Evolutionary conservation across 805 yeast genomes (phyloP), one percentile per base, ranked within the genome.

Genomic region (Saccharomycopsis sp.): DNA sequence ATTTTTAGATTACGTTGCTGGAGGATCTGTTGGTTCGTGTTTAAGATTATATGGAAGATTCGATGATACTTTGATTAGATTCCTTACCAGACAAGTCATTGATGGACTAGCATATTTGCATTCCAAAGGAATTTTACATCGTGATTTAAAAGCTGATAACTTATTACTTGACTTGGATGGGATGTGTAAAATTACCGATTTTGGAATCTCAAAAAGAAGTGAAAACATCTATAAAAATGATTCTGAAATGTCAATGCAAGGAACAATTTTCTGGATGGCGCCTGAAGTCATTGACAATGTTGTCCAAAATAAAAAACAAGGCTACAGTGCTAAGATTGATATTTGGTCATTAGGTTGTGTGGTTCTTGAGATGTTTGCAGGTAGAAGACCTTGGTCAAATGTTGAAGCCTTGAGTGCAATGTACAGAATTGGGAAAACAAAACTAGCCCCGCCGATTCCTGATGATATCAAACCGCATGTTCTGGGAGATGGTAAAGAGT

Each of bases 201-300:
- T 92, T 63, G 98, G 98, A 34, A 92, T 92, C 39, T 87, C 96
- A 31, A 88, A 86, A 57, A 75, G 77, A 53, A 75, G 86, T 10
- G 72, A 77, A 34, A 88, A 92, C 55, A 84, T 89, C 19, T 89
- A 92, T 57, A 78, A 83, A 23, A 87, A 92, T 57, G 78, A 85
- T 52, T 86, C 95, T 3, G 96, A 86, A 41, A 84, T 88, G 95
- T 88, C 96, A 10, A 86, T 85, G 94, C 95, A 94, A 60, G 99
- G 99, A 19, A 88, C 98, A 0, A 86, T 94, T 1, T 92, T 88
- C 58, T 92, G 98, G 98, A 92, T 92, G 98, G 99, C 99, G 1
- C 99, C 99, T 0, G 99, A 92, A 56, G 95, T 94, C 49, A 87
- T 92, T 37, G 89, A 87, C 56, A 86, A 85, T 44, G 76, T 76